phyloP scores from a whole-genome alignment of 179 eudicot genomes.

The Gypsophila paniculata region DNA sequence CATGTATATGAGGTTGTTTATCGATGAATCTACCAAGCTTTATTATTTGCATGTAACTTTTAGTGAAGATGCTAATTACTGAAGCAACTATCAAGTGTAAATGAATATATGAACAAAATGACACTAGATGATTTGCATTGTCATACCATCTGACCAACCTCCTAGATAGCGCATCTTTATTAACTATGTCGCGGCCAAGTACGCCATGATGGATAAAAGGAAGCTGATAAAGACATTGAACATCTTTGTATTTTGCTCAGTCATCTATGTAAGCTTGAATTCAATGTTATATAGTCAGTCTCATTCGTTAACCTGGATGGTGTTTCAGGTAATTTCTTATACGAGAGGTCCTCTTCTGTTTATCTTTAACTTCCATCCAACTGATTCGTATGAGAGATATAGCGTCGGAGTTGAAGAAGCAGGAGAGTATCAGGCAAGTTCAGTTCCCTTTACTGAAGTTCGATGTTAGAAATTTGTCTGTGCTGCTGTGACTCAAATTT shows the following conservation, averaged over 20 bases:
- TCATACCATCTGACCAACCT: background rate
- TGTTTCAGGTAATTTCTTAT: conserved; percentile 75
- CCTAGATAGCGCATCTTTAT: background rate
- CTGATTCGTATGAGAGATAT: conserved; percentile 60
- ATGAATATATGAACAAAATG: background rate
- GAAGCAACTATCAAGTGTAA: background rate
- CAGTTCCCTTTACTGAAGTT: conserved; percentile 12
- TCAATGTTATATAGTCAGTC: background rate
- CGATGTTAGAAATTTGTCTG: conserved; percentile 12
- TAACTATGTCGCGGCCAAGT: background rate
- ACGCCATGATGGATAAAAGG: background rate
- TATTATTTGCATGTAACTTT: background rate
- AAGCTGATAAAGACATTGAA: background rate
- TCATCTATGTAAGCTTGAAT: background rate
- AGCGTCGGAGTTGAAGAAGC: conserved; percentile 92
- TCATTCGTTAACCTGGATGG: background rate
- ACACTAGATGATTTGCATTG: background rate
- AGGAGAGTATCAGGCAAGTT: conserved; percentile 90
- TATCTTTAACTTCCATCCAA: conserved; percentile 81
- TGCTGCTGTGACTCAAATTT: background rate
- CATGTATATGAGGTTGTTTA: background rate
- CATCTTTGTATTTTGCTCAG: background rate
- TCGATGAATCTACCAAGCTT: background rate
- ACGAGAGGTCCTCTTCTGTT: conserved; percentile 81
- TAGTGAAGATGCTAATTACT: background rate